A percentile compares a stretch with the other conserved stretches of the same genome.
phyloP scores from a whole-genome alignment of 1,284 basidiomycete genomes.

The Cryptococcus sp. region DNA sequence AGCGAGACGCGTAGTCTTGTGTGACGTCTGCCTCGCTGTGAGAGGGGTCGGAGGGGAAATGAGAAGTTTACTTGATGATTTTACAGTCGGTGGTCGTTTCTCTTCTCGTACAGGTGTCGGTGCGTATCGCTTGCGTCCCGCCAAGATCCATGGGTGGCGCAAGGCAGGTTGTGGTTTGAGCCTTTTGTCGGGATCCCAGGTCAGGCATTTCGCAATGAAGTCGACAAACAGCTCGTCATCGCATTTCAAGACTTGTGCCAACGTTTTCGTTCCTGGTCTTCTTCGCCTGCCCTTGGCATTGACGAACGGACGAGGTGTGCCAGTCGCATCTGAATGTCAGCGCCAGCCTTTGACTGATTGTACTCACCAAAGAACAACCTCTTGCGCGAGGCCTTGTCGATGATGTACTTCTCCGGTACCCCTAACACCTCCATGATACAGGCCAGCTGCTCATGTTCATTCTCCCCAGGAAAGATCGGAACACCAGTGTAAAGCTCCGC shows the following conservation, averaged over 20 bases:
- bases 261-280: constrained; percentile 84
- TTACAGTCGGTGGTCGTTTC: constrained; percentile 5
- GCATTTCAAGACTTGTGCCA: constrained; percentile 83
- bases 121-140: constrained; percentile 34
- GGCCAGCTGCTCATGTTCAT: constrained; percentile 96
- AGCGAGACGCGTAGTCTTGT: neutral
- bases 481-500: constrained; percentile 99
- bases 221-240: constrained; percentile 65
- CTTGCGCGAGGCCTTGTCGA: constrained; percentile 90
- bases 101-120: constrained; percentile 8
- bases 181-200: constrained; percentile 96
- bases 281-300: constrained; percentile 95
- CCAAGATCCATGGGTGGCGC: constrained; percentile 83
- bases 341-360: neutral
- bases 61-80: constrained; percentile 17
- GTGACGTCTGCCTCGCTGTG: constrained; percentile 30
- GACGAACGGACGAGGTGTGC: constrained; percentile 86
- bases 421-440: constrained; percentile 99
- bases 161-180: constrained; percentile 92
- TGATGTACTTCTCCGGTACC: constrained; percentile 88
- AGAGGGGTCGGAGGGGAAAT: constrained; percentile 51
- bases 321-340: constrained; percentile 74
- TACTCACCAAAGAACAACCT: constrained; percentile 90
- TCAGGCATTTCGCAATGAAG: constrained; percentile 89
- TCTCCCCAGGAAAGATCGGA: constrained; percentile 99